Evolutionary conservation across 2,329 filamentous ascomycete genomes (phyloP).

Genomic region (Botrytis deweyae): DNA sequence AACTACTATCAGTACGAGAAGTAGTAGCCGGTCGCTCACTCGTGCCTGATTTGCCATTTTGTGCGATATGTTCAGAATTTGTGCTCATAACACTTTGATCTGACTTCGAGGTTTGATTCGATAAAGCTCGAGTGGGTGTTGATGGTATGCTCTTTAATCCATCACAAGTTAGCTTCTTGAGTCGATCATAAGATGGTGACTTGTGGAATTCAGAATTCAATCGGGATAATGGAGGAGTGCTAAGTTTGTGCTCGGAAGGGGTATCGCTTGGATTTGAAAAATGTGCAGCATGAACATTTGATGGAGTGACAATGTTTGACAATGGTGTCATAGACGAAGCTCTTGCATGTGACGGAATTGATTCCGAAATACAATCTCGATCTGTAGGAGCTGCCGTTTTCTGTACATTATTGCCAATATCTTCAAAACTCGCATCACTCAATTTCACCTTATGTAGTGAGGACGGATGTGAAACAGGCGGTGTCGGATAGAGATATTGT

Average conservation of each 20-base stretch:
- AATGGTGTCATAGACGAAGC: slow-evolving; percentile 56
- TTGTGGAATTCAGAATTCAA: slow-evolving; percentile 47
- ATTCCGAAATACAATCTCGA: slow-evolving; percentile 48
- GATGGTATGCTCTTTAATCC: slow-evolving; percentile 86
- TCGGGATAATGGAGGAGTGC: slow-evolving; percentile 52
- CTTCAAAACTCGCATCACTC: slow-evolving; percentile 43
- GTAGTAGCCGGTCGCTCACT: slow-evolving; percentile 30
- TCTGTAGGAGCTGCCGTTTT: slow-evolving; percentile 40
- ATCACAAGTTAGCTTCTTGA: slow-evolving; percentile 88
- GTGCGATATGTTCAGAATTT: slow-evolving; percentile 37
- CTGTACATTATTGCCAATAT: slow-evolving; percentile 42
- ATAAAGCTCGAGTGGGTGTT: slow-evolving; percentile 81
- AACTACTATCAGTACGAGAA: slow-evolving; percentile 38
- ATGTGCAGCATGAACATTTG: slow-evolving; percentile 63
- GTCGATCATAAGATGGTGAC: slow-evolving; percentile 65
- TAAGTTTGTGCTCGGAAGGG: slow-evolving; percentile 47
- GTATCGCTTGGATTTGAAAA: slow-evolving; percentile 65
- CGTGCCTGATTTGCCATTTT: slow-evolving; percentile 45
- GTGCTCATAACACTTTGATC: slow-evolving; percentile 44
- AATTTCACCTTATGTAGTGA: slow-evolving; percentile 47
- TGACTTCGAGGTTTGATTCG: slow-evolving; percentile 53
- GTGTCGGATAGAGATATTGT: slow-evolving; percentile 54
- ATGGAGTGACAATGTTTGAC: slow-evolving; percentile 62
- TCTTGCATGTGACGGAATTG: slow-evolving; percentile 45
- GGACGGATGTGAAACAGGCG: slow-evolving; percentile 52